phyloP scores from a whole-genome alignment of 805 yeast species.

The Candida orba region DNA sequence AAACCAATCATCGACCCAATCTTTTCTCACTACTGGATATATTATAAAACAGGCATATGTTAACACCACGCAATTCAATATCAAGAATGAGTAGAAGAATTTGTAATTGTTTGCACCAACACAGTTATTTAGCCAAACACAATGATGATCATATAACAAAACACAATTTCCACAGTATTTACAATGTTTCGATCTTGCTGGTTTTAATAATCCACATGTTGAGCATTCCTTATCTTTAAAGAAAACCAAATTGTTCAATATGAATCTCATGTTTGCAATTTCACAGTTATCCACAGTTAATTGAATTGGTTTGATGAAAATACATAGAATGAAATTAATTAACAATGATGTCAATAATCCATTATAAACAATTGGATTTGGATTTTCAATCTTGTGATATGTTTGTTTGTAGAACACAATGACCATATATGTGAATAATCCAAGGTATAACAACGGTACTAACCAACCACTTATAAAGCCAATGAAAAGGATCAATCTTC shows the following conservation, averaged over 20 bases:
- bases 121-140: conserved; percentile 68
- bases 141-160: conserved; percentile 64
- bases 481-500: conserved; percentile 4
- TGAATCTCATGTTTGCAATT: background rate
- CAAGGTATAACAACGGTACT: conserved; percentile 16
- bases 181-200: conserved; percentile 74
- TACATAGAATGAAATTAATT: conserved; percentile 7
- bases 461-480: conserved; percentile 9
- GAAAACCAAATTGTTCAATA: conserved; percentile 15
- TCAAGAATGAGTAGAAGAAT: conserved; percentile 51
- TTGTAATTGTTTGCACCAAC: conserved; percentile 59
- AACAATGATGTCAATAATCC: conserved; percentile 4
- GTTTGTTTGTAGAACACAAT: conserved; percentile 11
- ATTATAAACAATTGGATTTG: conserved; percentile 14
- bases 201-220: conserved; percentile 56
- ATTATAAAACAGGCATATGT: conserved; percentile 34
- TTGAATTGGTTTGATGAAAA: conserved; percentile 11
- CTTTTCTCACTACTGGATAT: conserved; percentile 5
- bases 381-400: conserved; percentile 10
- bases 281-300: background rate
- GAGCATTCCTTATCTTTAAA: conserved; percentile 30
- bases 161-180: conserved; percentile 59
- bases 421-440: conserved; percentile 9
- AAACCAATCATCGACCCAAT: conserved; percentile 1
- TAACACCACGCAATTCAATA: conserved; percentile 39